phyloP scores from a whole-genome alignment of 768 basidiomycete species.

The Suillus discolor region DNA sequence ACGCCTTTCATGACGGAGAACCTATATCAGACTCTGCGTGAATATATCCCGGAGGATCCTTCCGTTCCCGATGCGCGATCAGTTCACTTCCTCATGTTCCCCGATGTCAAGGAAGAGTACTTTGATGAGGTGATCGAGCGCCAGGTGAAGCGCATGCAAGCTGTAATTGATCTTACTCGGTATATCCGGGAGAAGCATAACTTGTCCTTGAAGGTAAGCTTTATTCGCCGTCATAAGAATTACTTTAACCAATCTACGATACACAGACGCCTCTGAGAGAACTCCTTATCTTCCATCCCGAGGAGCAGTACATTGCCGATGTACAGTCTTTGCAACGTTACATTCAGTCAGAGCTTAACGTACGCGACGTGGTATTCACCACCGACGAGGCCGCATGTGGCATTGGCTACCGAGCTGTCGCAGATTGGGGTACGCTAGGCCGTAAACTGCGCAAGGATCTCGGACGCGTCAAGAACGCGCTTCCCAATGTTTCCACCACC shows the following conservation, averaged over 20 bases:
- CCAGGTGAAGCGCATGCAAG: conserved; percentile 92
- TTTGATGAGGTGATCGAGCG: conserved; percentile 93
- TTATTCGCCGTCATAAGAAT: background rate
- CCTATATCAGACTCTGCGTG: conserved; percentile 87
- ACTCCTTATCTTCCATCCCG: conserved; percentile 91
- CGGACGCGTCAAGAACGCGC: conserved; percentile 82
- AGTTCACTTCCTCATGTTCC: conserved; percentile 94
- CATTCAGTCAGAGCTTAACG: conserved; percentile 93
- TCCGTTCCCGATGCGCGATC: conserved; percentile 81
- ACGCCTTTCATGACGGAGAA: conserved; percentile 98
- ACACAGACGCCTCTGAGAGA: conserved; percentile 88
- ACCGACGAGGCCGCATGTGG: conserved; percentile 86
- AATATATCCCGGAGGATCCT: conserved; percentile 81
- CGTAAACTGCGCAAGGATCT: conserved; percentile 93
- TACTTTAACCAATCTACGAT: conserved; percentile 6
- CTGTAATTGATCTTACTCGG: conserved; percentile 90
- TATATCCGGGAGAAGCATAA: conserved; percentile 86
- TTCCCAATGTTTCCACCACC: conserved; percentile 81
- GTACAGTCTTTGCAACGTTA: conserved; percentile 83
- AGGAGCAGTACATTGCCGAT: conserved; percentile 81
- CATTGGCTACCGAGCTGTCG: conserved; percentile 86
- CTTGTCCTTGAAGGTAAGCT: conserved; percentile 83
- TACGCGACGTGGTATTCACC: conserved; percentile 87
- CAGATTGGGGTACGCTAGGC: conserved; percentile 95
- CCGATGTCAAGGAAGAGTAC: conserved; percentile 91